Base-by-base conservation (phyloP, 1,284 basidiomycete species). In the Entoloma clypeatum region DNA sequence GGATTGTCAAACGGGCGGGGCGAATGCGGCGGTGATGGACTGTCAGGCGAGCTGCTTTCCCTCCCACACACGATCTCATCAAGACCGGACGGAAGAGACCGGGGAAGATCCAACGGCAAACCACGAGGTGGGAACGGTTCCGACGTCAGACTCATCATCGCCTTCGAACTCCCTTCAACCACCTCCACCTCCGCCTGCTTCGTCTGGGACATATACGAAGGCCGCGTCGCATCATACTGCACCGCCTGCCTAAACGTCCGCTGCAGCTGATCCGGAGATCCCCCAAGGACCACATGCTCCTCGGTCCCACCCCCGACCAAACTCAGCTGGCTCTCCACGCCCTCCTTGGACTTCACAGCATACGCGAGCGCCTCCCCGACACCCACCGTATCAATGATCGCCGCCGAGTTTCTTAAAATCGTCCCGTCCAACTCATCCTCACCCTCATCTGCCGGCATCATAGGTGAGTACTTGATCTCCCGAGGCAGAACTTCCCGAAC, bases 391-490 rank as follows among this genome's bases (percentile, higher is more conserved):
- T 62, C 58, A 42, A 62, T 60, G 23, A 72, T 64, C 21, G 55
- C 46, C 36, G 56, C 62, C 19, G 61, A 67, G 30, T 66, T 62
- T 16, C 65, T 50, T n/a, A n/a, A n/a, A 24, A 44, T 32, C 1
- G 47, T 39, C 10, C 39, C 42, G n/a, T 50, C 29, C 8, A 37
- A 35, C 7, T 43, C 49, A 8, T 51, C 38, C 9, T 43, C 52
- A 11, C 45, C 45, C 21, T 61, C 57, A n/a, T n/a, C n/a, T n/a
- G n/a, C n/a, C 8, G 62, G 51, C 30, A 66, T 55, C 45, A 65
- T 72, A 1, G 77, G 77, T 17, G 77, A 79, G 48, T 79, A 79
- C 35, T 68, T 64, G 17, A 79, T 60, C 35, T 79, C 74, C 7
- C 63, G 64, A 0, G 74, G 69, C 21, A 71, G 53, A 34, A 80